Evolutionary conservation across 2,329 filamentous ascomycete species (phyloP).

Genomic region (Ascochyta lentis): DNA sequence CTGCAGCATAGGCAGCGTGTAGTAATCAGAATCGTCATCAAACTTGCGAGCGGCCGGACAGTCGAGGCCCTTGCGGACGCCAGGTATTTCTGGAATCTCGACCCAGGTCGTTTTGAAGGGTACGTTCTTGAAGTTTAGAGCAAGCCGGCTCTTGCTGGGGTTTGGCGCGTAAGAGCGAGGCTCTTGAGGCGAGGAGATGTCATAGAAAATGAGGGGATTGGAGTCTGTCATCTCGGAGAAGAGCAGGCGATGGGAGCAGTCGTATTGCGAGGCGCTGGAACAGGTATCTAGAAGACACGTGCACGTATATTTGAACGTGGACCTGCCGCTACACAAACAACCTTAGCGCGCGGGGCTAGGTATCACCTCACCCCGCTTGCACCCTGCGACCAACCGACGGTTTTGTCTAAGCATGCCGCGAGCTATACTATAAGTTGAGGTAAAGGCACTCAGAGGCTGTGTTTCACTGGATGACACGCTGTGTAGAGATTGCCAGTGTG

Average conservation of each 20-base stretch:
- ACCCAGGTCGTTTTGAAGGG: slow-evolving; percentile 62
- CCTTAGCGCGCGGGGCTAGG: too few species aligned
- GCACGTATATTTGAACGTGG: too few species aligned
- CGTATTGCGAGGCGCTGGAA: background rate
- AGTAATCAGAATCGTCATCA: slow-evolving; percentile 63
- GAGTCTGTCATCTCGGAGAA: slow-evolving; percentile 6
- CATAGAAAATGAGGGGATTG: slow-evolving; percentile 50
- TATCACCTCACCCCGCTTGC: too few species aligned
- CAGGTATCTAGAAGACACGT: too few species aligned
- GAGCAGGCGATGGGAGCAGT: background rate
- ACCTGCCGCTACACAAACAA: too few species aligned
- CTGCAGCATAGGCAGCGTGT: slow-evolving; percentile 65
- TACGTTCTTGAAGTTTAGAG: slow-evolving; percentile 58
- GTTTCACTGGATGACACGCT: too few species aligned
- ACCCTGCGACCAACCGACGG: too few species aligned
- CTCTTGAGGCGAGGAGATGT: slow-evolving; percentile 53
- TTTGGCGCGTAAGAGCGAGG: slow-evolving; percentile 56
- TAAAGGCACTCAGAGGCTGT: too few species aligned
- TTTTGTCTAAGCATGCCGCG: too few species aligned
- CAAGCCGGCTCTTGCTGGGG: slow-evolving; percentile 58
- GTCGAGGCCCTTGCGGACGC: slow-evolving; percentile 47
- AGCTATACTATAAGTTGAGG: too few species aligned
- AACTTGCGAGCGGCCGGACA: slow-evolving; percentile 61
- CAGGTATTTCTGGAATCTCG: slow-evolving; percentile 58
- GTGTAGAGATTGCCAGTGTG: too few species aligned